Conservation (phyloP, 106 monocot genomes). For the Narthecium ossifragum region DNA sequence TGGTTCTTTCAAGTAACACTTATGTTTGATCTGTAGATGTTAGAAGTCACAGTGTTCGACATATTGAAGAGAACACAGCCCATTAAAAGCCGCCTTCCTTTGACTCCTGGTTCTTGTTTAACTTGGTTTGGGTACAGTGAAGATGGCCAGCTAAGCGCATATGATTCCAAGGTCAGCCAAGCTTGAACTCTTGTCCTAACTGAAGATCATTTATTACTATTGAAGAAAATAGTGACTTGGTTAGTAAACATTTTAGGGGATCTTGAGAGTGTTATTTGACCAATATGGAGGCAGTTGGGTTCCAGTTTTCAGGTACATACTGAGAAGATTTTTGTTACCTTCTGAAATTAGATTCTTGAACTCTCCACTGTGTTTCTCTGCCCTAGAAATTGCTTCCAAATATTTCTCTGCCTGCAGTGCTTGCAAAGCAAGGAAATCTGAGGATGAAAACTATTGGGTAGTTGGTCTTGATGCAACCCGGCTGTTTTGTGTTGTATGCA, state of each 20-base stretch:
- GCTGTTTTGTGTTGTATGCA: constrained; percentile 86
- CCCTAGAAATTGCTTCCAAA: neutral
- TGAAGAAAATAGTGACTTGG: neutral
- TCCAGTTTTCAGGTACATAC: constrained; percentile 80
- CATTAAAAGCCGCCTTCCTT: constrained; percentile 50
- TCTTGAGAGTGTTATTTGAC: constrained; percentile 55
- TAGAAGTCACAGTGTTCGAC: constrained; percentile 71
- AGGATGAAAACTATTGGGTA: constrained; percentile 88
- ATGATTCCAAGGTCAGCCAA: constrained; percentile 69
- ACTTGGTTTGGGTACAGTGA: constrained; percentile 97
- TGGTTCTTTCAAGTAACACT: neutral
- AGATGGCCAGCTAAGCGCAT: constrained; percentile 79
- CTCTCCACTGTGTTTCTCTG: too few relatives aligned
- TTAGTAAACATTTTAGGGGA: constrained; percentile 39
- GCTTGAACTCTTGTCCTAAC: constrained; percentile 1
- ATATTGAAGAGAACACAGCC: constrained; percentile 46
- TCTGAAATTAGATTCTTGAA: neutral
- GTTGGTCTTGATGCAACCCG: constrained; percentile 79
- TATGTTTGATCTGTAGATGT: constrained; percentile 40
- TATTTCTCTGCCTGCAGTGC: constrained; percentile 29
- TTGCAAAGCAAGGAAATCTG: constrained; percentile 62
- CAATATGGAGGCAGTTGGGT: constrained; percentile 87
- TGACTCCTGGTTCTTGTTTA: constrained; percentile 66
- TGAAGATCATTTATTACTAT: neutral
- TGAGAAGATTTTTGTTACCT: neutral